Evolutionary conservation across 495 filamentous ascomycete species (phyloP).

Genomic region (Penicillium lagena): DNA sequence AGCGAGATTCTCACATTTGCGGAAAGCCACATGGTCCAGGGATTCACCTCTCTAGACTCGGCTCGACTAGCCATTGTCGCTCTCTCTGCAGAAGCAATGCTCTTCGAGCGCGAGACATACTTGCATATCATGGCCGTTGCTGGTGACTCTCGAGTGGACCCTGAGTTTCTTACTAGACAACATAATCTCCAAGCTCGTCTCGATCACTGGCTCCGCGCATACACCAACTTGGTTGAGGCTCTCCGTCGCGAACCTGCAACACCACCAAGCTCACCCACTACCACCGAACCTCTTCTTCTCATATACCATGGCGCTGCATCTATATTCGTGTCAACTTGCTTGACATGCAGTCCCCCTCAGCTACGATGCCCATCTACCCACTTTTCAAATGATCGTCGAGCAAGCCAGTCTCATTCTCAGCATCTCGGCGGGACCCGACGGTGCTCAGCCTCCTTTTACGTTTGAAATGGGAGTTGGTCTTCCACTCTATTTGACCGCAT

Average conservation of each 20-base stretch:
- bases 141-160: background rate
- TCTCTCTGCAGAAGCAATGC: constrained; percentile 10
- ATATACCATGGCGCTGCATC: constrained; percentile 4
- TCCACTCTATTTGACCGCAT: too few species aligned
- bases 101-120: constrained; percentile 14
- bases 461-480: too few species aligned
- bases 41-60: constrained; percentile 10
- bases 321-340: constrained; percentile 8
- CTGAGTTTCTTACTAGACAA: constrained; percentile 4
- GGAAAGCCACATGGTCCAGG: background rate
- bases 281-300: constrained; percentile 7
- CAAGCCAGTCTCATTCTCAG: constrained; percentile 13
- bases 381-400: constrained; percentile 27
- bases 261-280: background rate
- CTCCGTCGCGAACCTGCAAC: background rate
- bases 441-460: constrained; percentile 4
- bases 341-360: constrained; percentile 9
- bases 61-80: constrained; percentile 8
- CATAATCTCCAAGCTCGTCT: constrained; percentile 4
- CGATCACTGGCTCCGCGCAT: constrained; percentile 1
- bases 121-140: background rate
- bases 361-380: constrained; percentile 15
- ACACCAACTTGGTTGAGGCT: background rate
- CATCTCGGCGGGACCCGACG: constrained; percentile 8
- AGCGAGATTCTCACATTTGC: constrained; percentile 8